These are phyloP conservation scores for Hyaloscypha finlandica DNA, from an alignment of 495 filamentous ascomycete species.

Conservation along the genomic window DNA sequence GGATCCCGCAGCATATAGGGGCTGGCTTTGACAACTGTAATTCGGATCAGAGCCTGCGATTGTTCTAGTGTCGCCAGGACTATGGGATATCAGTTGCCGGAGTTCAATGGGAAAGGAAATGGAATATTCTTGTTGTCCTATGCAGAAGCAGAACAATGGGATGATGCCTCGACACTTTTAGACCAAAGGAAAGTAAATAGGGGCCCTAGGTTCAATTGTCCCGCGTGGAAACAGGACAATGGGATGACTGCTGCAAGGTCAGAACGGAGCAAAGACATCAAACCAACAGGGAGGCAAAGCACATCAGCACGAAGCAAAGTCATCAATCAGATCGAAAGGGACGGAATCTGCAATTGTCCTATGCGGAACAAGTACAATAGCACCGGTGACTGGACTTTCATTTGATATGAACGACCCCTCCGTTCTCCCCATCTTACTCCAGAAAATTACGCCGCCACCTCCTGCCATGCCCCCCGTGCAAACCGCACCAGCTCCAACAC, in stretches of 20 bases:
- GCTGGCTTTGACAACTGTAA: not conserved
- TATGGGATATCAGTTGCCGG: not conserved
- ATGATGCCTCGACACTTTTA: not conserved
- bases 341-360: too few relatives aligned
- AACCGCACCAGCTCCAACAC: not conserved
- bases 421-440: not conserved
- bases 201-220: not conserved
- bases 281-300: too few relatives aligned
- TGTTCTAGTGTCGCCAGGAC: too few relatives aligned
- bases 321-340: too few relatives aligned
- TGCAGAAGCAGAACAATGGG: not conserved
- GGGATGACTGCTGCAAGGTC: too few relatives aligned
- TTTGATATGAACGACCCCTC: not conserved
- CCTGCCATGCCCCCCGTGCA: not conserved
- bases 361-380: too few relatives aligned
- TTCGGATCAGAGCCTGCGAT: not conserved
- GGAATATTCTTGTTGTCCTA: not conserved
- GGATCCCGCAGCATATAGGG: not conserved
- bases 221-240: not conserved
- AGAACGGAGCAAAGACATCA: too few relatives aligned
- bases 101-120: not conserved
- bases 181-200: not conserved
- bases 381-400: not conserved
- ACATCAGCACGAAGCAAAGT: too few relatives aligned
- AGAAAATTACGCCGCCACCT: not conserved